phyloP scores from a whole-genome alignment of 2,329 filamentous ascomycete species.

The Aspergillus luchuensis region DNA sequence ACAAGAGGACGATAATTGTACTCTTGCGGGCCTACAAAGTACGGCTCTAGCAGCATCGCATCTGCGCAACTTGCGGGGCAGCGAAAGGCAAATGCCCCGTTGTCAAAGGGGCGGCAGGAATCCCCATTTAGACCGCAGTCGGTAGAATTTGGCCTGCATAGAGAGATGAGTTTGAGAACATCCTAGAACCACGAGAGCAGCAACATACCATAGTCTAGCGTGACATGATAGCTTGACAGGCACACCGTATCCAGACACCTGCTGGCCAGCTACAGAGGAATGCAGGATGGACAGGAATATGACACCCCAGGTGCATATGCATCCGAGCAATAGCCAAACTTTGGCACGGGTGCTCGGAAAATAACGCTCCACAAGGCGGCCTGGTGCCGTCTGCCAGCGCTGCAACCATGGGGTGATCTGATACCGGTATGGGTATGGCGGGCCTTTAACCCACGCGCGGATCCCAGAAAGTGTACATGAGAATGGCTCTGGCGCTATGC shows the following conservation, averaged over 20 bases:
- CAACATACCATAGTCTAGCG: slow-evolving; percentile 43
- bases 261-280: slow-evolving; percentile 32
- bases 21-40: slow-evolving; percentile 58
- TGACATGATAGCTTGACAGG: slow-evolving; percentile 41
- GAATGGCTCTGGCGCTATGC: slow-evolving; percentile 16
- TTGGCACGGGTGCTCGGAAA: slow-evolving; percentile 29
- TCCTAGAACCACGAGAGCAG: too few species aligned
- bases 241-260: slow-evolving; percentile 36
- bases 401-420: slow-evolving; percentile 38
- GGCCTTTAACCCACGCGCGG: slow-evolving; percentile 33
- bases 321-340: slow-evolving; percentile 29
- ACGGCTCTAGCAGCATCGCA: slow-evolving; percentile 55
- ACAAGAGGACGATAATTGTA: slow-evolving; percentile 58
- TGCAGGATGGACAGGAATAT: slow-evolving; percentile 38
- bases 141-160: slow-evolving; percentile 37
- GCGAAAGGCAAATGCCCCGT: slow-evolving; percentile 57
- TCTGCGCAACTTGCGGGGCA: slow-evolving; percentile 61
- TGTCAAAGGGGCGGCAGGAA: slow-evolving; percentile 58
- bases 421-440: slow-evolving; percentile 35
- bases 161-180: slow-evolving; percentile 8
- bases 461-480: slow-evolving; percentile 30
- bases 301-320: slow-evolving; percentile 34
- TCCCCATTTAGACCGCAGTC: slow-evolving; percentile 60
- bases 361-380: slow-evolving; percentile 33
- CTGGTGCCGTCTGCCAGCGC: slow-evolving; percentile 37